Conservation (phyloP, 805 yeast genomes). For the Vanderwaltozyma polyspora region DNA sequence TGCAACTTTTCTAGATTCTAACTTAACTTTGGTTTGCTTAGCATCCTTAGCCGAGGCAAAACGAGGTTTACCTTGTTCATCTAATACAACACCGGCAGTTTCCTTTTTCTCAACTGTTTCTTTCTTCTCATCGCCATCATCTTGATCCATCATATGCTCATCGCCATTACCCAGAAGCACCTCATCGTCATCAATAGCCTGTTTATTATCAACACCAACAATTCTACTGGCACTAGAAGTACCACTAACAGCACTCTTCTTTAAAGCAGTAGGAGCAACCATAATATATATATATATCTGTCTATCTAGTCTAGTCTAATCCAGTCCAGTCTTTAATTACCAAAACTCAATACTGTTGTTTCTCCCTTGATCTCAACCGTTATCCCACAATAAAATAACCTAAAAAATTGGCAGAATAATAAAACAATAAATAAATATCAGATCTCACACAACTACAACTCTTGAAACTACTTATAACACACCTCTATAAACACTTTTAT, state of each 20-base stretch:
- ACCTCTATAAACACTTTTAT: no score
- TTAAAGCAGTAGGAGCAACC: conserved; percentile 33
- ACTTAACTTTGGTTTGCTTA: conserved; percentile 51
- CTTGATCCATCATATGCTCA: conserved; percentile 12
- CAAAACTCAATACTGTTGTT: no score
- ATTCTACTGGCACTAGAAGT: conserved; percentile 18
- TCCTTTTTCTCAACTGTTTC: conserved; percentile 18
- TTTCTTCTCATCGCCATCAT: conserved; percentile 6
- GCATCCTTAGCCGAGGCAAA: conserved; percentile 61
- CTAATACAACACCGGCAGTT: conserved; percentile 32
- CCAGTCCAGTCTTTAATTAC: no score
- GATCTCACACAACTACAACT: no score
- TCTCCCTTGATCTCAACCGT: no score
- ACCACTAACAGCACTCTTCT: conserved; percentile 4
- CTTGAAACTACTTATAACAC: no score
- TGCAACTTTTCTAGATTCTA: conserved; percentile 78
- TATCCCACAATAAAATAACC: no score
- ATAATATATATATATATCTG: conserved; percentile 3
- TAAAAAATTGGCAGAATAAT: no score
- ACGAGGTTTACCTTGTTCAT: conserved; percentile 81
- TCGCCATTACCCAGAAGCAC: conserved; percentile 26
- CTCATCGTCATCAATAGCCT: conserved; percentile 24
- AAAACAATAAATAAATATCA: no score
- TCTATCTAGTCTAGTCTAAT: no score
- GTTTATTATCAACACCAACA: conserved; percentile 22